Percentiles rank a stretch among this genome's conserved stretches.
Evolutionary conservation across 257 asterid genomes (phyloP).

Genomic region (Salvia rosmarinus): DNA sequence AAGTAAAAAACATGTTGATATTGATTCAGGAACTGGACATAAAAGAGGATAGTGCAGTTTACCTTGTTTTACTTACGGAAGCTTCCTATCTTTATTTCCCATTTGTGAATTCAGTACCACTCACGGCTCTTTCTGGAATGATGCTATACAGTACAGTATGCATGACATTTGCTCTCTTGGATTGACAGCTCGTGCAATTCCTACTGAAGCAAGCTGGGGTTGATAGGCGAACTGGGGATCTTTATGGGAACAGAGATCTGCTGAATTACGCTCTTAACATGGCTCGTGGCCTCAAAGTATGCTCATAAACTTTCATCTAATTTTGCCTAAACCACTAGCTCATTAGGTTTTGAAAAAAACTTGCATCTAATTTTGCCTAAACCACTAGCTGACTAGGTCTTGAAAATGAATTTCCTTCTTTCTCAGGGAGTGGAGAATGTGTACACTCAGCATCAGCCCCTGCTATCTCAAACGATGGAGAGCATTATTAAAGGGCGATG

Average conservation of each 20-base stretch:
- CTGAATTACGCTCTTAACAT: slow-evolving; percentile 90
- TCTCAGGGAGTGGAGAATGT: slow-evolving; percentile 96
- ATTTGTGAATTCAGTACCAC: too few relatives aligned
- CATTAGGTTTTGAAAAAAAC: slow-evolving; percentile 23
- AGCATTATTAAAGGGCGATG: slow-evolving; percentile 89
- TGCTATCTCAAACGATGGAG: slow-evolving; percentile 89
- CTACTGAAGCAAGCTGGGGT: slow-evolving; percentile 95
- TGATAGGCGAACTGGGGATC: slow-evolving; percentile 95
- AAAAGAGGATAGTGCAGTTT: background rate
- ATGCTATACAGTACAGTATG: background rate
- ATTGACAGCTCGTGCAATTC: slow-evolving; percentile 89
- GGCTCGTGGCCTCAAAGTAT: slow-evolving; percentile 97
- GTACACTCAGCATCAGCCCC: slow-evolving; percentile 98
- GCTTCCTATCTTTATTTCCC: slow-evolving; percentile 12
- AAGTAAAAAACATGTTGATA: too few relatives aligned
- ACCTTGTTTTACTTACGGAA: background rate
- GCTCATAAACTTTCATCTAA: slow-evolving; percentile 23
- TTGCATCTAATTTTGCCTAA: slow-evolving; percentile 20
- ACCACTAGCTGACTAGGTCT: slow-evolving; percentile 19
- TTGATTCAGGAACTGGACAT: background rate
- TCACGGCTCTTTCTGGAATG: background rate
- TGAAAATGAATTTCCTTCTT: slow-evolving; percentile 28
- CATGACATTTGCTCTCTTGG: slow-evolving; percentile 34
- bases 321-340: slow-evolving; percentile 19
- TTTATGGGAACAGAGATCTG: slow-evolving; percentile 87